phyloP scores from a whole-genome alignment of 805 yeast genomes.

The Millerozyma miso region DNA sequence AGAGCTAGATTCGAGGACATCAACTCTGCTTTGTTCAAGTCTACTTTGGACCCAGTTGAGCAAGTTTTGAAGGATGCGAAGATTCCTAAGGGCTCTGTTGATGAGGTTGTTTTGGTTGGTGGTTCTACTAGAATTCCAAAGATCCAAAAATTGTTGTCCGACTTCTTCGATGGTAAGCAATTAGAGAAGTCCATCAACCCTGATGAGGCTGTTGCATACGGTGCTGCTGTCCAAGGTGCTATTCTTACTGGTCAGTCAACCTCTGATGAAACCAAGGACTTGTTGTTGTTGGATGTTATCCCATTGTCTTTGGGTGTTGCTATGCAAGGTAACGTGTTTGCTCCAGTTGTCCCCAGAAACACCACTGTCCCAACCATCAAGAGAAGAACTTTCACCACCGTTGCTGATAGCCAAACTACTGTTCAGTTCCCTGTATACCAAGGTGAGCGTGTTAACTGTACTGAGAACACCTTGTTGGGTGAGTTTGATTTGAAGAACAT shows the following conservation, averaged over 20 bases:
- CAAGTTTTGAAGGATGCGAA: slow-evolving; percentile 47
- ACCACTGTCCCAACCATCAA: slow-evolving; percentile 49
- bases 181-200: slow-evolving; percentile 48
- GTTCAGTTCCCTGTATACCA: slow-evolving; percentile 50
- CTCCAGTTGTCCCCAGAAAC: slow-evolving; percentile 50
- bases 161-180: slow-evolving; percentile 48
- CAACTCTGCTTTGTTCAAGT: slow-evolving; percentile 47
- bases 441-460: slow-evolving; percentile 50
- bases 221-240: slow-evolving; percentile 51
- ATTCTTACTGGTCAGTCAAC: slow-evolving; percentile 48
- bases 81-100: slow-evolving; percentile 37
- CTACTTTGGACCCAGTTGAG: slow-evolving; percentile 48
- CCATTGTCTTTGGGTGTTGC: slow-evolving; percentile 50
- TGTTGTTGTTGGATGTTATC: slow-evolving; percentile 47
- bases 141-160: slow-evolving; percentile 47
- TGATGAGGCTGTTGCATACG: slow-evolving; percentile 50
- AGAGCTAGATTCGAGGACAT: slow-evolving; percentile 50
- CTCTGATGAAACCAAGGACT: slow-evolving; percentile 47
- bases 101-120: slow-evolving; percentile 48
- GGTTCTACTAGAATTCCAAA: slow-evolving; percentile 52
- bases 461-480: slow-evolving; percentile 49
- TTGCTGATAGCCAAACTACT: slow-evolving; percentile 48
- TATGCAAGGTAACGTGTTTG: slow-evolving; percentile 48
- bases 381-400: slow-evolving; percentile 50
- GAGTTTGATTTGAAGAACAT: slow-evolving; percentile 49